Conservation (phyloP, 257 asterid genomes). For the Paraleonurus japonicus region DNA sequence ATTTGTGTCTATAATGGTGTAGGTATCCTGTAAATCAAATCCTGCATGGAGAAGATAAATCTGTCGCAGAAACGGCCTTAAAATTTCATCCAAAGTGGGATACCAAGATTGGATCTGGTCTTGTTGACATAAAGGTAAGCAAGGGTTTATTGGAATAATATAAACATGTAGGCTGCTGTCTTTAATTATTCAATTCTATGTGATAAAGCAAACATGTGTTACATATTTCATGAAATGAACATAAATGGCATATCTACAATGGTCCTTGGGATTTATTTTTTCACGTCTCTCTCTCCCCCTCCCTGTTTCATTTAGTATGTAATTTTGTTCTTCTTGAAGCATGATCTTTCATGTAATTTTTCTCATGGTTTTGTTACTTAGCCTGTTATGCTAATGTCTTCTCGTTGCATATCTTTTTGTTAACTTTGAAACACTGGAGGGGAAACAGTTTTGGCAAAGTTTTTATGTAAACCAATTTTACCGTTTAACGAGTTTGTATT, state of each 20-base stretch:
- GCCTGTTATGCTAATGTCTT: background rate
- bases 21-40: slow-evolving; percentile 55
- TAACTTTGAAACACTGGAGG: background rate
- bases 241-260: background rate
- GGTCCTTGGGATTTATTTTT: background rate
- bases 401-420: background rate
- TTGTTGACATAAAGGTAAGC: slow-evolving; percentile 69
- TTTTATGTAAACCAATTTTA: no score
- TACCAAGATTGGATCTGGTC: slow-evolving; percentile 69
- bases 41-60: slow-evolving; percentile 57
- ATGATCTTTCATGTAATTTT: background rate
- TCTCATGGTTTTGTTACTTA: background rate
- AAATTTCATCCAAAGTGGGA: slow-evolving; percentile 69
- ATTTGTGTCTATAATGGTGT: slow-evolving; percentile 18
- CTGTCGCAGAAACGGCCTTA: slow-evolving; percentile 58
- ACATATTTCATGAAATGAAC: slow-evolving; percentile 4
- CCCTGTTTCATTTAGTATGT: background rate
- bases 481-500: no score
- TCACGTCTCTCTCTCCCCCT: background rate
- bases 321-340: background rate
- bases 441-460: no score
- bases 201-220: background rate
- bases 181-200: background rate
- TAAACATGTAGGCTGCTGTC: background rate
- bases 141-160: background rate